These are phyloP conservation scores for Schizosaccharomyces versatilis DNA, from an alignment of 1,139 yeast genomes.

Conservation along the genomic window DNA sequence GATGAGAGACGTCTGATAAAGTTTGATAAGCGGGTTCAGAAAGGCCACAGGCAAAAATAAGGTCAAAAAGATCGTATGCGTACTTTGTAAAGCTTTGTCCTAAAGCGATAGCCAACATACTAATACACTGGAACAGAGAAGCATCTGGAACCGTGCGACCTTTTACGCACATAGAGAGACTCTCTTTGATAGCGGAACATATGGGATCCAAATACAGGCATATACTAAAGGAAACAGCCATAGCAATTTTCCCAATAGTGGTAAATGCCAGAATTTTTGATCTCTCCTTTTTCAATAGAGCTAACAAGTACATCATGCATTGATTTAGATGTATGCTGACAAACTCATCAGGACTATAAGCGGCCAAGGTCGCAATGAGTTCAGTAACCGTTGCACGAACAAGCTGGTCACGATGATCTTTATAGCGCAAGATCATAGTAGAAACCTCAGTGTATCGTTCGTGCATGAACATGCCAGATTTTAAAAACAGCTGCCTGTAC, in stretches of 20 bases:
- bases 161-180: slow-evolving; percentile 47
- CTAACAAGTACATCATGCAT: slow-evolving; percentile 53
- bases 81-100: slow-evolving; percentile 92
- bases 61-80: slow-evolving; percentile 29
- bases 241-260: slow-evolving; percentile 71
- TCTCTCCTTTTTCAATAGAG: slow-evolving; percentile 52
- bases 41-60: slow-evolving; percentile 46
- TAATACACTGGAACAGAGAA: slow-evolving; percentile 73
- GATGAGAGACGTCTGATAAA: slow-evolving; percentile 38
- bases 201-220: slow-evolving; percentile 77
- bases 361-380: slow-evolving; percentile 62
- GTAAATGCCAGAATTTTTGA: slow-evolving; percentile 59
- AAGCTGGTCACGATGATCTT: slow-evolving; percentile 52
- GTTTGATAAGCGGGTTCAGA: slow-evolving; percentile 63
- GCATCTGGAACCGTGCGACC: slow-evolving; percentile 57
- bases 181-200: slow-evolving; percentile 62
- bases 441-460: slow-evolving; percentile 59
- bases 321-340: slow-evolving; percentile 64
- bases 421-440: slow-evolving; percentile 50
- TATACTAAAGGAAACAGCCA: slow-evolving; percentile 68
- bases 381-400: slow-evolving; percentile 67
- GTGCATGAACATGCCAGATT: slow-evolving; percentile 43
- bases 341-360: slow-evolving; percentile 54
- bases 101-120: slow-evolving; percentile 67
- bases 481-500: slow-evolving; percentile 52